Evolutionary conservation across 192 early-diverging fungal species (phyloP), one percentile per base, ranked within the genome.

Genomic region (Entomortierella lignicola): DNA sequence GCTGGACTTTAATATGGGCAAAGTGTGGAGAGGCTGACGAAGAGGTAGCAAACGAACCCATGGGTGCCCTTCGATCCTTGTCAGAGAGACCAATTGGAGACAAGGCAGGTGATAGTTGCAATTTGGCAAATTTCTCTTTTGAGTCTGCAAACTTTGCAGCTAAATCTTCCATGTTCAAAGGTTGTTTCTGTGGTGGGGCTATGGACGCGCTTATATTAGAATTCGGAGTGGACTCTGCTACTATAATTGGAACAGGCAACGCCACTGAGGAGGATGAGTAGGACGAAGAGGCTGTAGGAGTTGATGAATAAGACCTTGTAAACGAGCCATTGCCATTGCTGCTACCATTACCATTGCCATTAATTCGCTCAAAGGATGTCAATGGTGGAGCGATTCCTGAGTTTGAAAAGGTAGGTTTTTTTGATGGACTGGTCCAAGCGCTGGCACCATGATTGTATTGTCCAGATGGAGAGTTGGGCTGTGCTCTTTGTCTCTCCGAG

Each of bases 141-240:
- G 66, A 61, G 52, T 60, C 55, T n/a, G 72, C 72, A 52, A 77
- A 77, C 47, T 68, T 77, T 55, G 75, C 75, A 7, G 66, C 74
- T 26, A 79, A 68, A 0, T 53, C 67, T 25, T 69, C 75, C 67
- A 79, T 47, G 26, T 79, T 79, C 55, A 79, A 34, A 47, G 75
- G 74, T 41, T 73, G 63, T 37, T 59, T 56, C 39, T 60, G 58
- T 17, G 61, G 8, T 7, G 32, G 34, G 20, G 54, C 15, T 21
- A 13, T 48, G 25, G 48, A 23, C 15, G 42, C 2, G 47, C 66
- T 55, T 29, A 48, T 21, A 25, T 34, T 44, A 12, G 59, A n/a
- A 52, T 17, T 58, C 29, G 21, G 26, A 31, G 59, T 47, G 4
- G 37, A 21, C n/a, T 51, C 69, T 26, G 63, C 47, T 3, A 55